phyloP scores from a whole-genome alignment of 75 land plant genomes.

The Larix kaempferi region DNA sequence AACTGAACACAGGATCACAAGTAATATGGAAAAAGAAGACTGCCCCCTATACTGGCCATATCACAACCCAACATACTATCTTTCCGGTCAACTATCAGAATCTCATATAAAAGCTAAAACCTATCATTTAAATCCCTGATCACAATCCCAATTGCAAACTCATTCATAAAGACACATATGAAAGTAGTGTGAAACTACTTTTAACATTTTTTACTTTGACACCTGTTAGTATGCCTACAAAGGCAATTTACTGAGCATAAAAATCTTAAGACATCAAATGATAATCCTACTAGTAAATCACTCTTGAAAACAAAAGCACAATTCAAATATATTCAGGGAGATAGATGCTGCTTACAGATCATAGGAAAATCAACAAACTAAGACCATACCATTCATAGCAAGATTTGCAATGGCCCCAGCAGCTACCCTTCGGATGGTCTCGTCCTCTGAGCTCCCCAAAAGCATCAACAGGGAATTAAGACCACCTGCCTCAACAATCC shows the following conservation, averaged over 20 bases:
- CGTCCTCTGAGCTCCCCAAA: slow-evolving; percentile 69
- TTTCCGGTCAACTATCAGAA: too few species aligned
- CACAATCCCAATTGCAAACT: too few species aligned
- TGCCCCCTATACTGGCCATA: background rate
- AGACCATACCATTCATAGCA: slow-evolving; percentile 72
- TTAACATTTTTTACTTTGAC: background rate
- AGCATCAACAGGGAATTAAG: slow-evolving; percentile 62
- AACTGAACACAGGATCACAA: background rate
- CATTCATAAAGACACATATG: too few species aligned
- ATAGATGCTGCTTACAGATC: background rate
- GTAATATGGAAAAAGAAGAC: background rate
- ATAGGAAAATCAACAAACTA: background rate
- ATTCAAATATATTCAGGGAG: background rate
- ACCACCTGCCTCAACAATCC: slow-evolving; percentile 85
- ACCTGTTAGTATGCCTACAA: too few species aligned
- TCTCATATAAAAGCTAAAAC: too few species aligned
- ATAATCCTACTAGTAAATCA: background rate
- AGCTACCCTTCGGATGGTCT: slow-evolving; percentile 69
- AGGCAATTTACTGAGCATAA: background rate
- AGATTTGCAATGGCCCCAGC: slow-evolving; percentile 95
- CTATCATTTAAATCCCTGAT: too few species aligned
- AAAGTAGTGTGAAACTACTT: background rate
- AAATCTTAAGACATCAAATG: background rate
- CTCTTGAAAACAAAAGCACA: background rate
- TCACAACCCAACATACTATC: too few species aligned